These are phyloP conservation scores for Gloeostereum incarnatum DNA, from an alignment of 768 basidiomycete genomes.

Conservation along the genomic window DNA sequence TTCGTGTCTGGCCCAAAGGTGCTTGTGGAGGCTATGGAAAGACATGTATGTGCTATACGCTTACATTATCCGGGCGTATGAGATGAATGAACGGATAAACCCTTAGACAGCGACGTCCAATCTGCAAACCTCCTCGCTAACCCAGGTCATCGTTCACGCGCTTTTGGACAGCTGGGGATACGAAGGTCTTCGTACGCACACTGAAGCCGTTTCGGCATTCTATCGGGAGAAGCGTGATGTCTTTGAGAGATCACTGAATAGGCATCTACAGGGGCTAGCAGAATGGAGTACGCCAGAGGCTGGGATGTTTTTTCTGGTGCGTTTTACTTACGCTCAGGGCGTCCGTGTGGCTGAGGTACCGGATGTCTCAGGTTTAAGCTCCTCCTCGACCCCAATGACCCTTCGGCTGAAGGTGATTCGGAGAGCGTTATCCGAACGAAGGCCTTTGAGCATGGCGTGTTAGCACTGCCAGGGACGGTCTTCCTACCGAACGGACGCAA, in stretches of 20 bases:
- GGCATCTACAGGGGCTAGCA: conserved; percentile 70
- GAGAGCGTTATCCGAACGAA: conserved; percentile 61
- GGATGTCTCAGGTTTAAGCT: conserved; percentile 56
- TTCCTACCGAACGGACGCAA: conserved; percentile 68
- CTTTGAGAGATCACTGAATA: conserved; percentile 69
- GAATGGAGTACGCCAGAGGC: conserved; percentile 66
- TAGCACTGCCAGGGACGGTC: conserved; percentile 82
- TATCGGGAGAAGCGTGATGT: conserved; percentile 66
- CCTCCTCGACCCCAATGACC: conserved; percentile 23
- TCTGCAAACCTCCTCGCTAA: conserved; percentile 55
- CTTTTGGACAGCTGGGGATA: conserved; percentile 68
- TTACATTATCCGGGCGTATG: not conserved
- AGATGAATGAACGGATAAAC: not conserved
- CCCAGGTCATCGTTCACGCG: conserved; percentile 51
- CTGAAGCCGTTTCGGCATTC: conserved; percentile 57
- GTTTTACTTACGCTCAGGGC: conserved; percentile 16
- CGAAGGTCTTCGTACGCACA: conserved; percentile 65
- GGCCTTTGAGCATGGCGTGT: conserved; percentile 73
- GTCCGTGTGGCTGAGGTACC: conserved; percentile 2
- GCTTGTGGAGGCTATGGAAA: conserved; percentile 62
- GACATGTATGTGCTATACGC: conserved; percentile 42
- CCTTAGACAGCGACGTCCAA: conserved; percentile 58
- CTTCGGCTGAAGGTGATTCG: conserved; percentile 49
- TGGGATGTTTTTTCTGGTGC: conserved; percentile 87
- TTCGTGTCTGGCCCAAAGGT: conserved; percentile 69